These are phyloP conservation scores for Colletotrichum paranaense DNA, from an alignment of 2,329 filamentous ascomycete genomes.

Conservation along the genomic window DNA sequence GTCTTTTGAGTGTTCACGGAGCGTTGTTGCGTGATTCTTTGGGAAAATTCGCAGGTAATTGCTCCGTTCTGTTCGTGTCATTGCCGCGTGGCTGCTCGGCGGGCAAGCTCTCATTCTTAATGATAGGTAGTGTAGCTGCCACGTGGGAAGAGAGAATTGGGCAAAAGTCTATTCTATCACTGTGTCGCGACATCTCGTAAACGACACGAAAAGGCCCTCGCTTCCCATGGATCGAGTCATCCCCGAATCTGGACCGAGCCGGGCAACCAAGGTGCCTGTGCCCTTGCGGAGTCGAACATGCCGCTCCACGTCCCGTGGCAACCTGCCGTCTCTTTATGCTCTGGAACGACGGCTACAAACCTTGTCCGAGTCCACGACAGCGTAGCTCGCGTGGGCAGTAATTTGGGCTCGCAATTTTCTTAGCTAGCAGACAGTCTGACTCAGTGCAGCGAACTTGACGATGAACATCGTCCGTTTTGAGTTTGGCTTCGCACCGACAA, in stretches of 20 bases:
- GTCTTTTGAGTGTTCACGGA: background rate
- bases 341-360: background rate
- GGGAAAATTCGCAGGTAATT: background rate
- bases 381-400: background rate
- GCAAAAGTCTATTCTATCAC: background rate
- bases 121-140: background rate
- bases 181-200: background rate
- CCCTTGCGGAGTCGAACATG: background rate
- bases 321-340: background rate
- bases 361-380: background rate
- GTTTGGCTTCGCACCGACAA: background rate
- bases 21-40: background rate
- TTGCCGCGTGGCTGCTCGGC: too few species aligned
- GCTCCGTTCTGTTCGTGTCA: too few species aligned
- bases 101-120: too few species aligned
- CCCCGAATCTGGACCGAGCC: background rate
- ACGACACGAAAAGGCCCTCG: background rate
- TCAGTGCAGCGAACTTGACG: background rate
- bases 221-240: background rate
- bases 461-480: background rate
- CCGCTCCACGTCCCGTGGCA: background rate
- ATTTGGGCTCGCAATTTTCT: background rate
- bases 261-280: background rate
- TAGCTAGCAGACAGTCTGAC: background rate
- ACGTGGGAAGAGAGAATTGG: background rate